Conservation (phyloP, 768 basidiomycete species). For the Termitomyces sp. region DNA sequence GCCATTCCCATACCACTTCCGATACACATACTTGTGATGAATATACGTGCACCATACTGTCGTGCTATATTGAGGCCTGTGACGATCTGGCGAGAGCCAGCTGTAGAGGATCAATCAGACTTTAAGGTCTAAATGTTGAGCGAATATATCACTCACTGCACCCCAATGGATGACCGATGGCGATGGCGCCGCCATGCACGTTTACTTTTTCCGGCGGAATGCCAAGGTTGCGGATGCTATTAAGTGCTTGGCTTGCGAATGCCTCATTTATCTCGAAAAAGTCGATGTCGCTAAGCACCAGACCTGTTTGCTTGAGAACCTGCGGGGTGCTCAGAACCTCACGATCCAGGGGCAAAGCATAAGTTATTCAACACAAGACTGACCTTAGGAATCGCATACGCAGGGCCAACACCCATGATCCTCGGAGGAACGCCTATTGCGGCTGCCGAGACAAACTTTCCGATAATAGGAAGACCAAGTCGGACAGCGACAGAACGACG, state of each 20-base stretch:
- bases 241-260: conserved; percentile 81
- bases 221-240: conserved; percentile 61
- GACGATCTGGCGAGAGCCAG: conserved; percentile 86
- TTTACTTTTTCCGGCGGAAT: conserved; percentile 80
- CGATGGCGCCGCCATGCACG: conserved; percentile 83
- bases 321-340: background rate
- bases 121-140: background rate
- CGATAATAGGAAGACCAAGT: conserved; percentile 79
- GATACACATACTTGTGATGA: conserved; percentile 90
- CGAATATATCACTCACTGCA: conserved; percentile 49
- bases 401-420: conserved; percentile 92
- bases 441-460: conserved; percentile 72
- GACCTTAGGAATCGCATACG: conserved; percentile 74
- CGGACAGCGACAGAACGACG: conserved; percentile 76
- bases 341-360: background rate
- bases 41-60: conserved; percentile 68
- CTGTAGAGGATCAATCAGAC: conserved; percentile 13
- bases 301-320: conserved; percentile 58
- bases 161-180: conserved; percentile 85
- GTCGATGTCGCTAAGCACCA: conserved; percentile 70
- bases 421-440: conserved; percentile 82
- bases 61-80: conserved; percentile 83
- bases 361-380: background rate
- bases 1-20: conserved; percentile 92
- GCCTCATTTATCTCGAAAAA: conserved; percentile 94